Evolutionary conservation across 1,284 basidiomycete species (phyloP).

Genomic region (Trichosporon sp.): DNA sequence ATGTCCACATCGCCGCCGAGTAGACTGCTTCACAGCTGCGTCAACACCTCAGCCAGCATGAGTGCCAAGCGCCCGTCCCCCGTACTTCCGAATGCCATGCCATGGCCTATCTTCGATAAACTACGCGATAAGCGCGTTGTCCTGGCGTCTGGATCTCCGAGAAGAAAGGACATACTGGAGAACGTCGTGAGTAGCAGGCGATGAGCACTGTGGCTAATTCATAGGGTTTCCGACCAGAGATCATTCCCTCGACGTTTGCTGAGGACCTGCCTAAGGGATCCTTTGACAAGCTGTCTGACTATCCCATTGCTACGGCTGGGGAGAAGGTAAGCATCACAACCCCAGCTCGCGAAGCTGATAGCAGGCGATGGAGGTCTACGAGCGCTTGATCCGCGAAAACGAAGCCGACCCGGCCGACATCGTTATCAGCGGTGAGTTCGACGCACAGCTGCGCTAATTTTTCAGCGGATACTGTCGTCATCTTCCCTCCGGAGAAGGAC

Average conservation of each 20-base stretch:
- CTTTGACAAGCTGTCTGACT: conserved; percentile 75
- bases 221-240: conserved; percentile 78
- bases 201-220: conserved; percentile 4
- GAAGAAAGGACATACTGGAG: conserved; percentile 77
- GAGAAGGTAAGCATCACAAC: conserved; percentile 60
- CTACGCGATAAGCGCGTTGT: conserved; percentile 67
- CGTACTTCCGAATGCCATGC: conserved; percentile 68
- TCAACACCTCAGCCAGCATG: conserved; percentile 4
- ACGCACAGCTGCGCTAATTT: background rate
- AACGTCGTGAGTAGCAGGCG: conserved; percentile 59
- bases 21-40: background rate
- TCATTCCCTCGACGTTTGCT: conserved; percentile 80
- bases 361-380: conserved; percentile 82
- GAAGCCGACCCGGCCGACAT: conserved; percentile 85
- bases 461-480: conserved; percentile 82
- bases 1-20: background rate
- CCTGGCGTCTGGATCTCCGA: conserved; percentile 78
- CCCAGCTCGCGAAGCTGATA: background rate
- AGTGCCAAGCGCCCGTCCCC: conserved; percentile 28
- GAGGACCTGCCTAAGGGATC: conserved; percentile 69
- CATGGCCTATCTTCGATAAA: conserved; percentile 65
- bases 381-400: conserved; percentile 65
- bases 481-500: conserved; percentile 70
- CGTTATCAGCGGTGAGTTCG: conserved; percentile 72
- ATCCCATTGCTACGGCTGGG: conserved; percentile 85